These are phyloP conservation scores for Epichloe coenophiala DNA, from an alignment of 2,329 filamentous ascomycete species.

Conservation along the genomic window DNA sequence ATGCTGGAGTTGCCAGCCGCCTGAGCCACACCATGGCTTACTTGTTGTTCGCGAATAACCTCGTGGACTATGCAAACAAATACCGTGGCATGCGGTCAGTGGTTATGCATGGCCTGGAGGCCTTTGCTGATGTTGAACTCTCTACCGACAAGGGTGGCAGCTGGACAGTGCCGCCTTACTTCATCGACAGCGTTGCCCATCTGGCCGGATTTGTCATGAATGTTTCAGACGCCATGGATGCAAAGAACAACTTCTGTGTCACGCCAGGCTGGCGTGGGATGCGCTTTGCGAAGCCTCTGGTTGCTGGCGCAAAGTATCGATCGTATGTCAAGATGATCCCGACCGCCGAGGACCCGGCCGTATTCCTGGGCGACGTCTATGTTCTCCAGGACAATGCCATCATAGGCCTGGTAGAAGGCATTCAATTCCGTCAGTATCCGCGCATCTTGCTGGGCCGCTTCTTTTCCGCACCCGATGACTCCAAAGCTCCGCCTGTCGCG, in stretches of 20 bases:
- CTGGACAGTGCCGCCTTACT: constrained; percentile 41
- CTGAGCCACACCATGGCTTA: constrained; percentile 29
- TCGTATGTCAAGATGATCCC: constrained; percentile 47
- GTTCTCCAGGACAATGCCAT: constrained; percentile 38
- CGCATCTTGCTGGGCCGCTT: constrained; percentile 53
- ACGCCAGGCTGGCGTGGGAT: constrained; percentile 43
- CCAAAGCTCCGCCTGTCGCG: too few relatives aligned
- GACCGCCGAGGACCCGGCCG: constrained; percentile 26
- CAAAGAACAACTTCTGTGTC: constrained; percentile 38
- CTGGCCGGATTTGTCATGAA: constrained; percentile 50
- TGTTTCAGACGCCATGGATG: constrained; percentile 38
- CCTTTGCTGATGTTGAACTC: constrained; percentile 15
- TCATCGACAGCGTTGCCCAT: constrained; percentile 45
- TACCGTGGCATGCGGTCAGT: constrained; percentile 47
- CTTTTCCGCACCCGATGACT: constrained; percentile 28
- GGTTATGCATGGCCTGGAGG: constrained; percentile 39
- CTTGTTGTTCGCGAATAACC: constrained; percentile 41
- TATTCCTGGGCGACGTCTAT: constrained; percentile 37
- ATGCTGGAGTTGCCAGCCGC: constrained; percentile 4
- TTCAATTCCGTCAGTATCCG: constrained; percentile 54
- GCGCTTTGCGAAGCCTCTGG: constrained; percentile 34
- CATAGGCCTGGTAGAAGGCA: constrained; percentile 36
- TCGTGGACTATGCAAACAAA: constrained; percentile 40
- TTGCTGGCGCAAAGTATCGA: constrained; percentile 33
- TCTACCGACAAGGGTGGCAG: constrained; percentile 8